phyloP scores from a whole-genome alignment of 1,284 basidiomycete species.

The Naganishia sp. region DNA sequence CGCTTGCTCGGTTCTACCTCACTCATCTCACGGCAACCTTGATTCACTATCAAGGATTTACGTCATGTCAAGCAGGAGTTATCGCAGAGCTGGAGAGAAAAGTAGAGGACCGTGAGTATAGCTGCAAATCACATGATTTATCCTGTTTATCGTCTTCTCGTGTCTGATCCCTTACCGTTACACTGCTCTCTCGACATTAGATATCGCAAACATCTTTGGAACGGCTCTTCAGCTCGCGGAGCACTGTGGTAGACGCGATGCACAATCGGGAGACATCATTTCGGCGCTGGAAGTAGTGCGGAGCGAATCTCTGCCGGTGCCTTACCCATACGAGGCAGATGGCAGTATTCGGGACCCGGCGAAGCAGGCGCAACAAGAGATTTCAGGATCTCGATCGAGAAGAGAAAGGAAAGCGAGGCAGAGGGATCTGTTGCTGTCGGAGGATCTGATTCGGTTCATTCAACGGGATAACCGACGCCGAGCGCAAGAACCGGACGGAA shows the following conservation, averaged over 20 bases:
- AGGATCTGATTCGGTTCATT: conserved; percentile 22
- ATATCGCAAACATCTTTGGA: conserved; percentile 20
- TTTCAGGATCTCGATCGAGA: not conserved
- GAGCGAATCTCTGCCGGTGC: conserved; percentile 14
- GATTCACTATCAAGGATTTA: conserved; percentile 27
- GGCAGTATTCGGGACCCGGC: too few species aligned
- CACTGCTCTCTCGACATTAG: not conserved
- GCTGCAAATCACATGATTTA: too few species aligned
- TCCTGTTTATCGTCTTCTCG: not conserved
- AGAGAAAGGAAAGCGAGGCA: conserved; percentile 8
- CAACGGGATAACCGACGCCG: conserved; percentile 25
- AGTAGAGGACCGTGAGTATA: conserved; percentile 18
- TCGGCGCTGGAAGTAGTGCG: conserved; percentile 17
- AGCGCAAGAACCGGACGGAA: conserved; percentile 3
- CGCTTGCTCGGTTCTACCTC: conserved; percentile 24
- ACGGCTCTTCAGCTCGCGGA: conserved; percentile 19
- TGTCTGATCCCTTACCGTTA: not conserved
- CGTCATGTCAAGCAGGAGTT: conserved; percentile 22
- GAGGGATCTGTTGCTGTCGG: conserved; percentile 4
- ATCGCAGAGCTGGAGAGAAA: conserved; percentile 23
- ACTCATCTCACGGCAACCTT: conserved; percentile 23
- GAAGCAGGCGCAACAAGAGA: not conserved
- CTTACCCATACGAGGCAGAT: conserved; percentile 1
- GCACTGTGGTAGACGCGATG: conserved; percentile 12
- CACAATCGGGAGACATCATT: conserved; percentile 18